These are phyloP conservation scores for Nemania sp. DNA, from an alignment of 2,329 filamentous ascomycete species.

Conservation along the genomic window DNA sequence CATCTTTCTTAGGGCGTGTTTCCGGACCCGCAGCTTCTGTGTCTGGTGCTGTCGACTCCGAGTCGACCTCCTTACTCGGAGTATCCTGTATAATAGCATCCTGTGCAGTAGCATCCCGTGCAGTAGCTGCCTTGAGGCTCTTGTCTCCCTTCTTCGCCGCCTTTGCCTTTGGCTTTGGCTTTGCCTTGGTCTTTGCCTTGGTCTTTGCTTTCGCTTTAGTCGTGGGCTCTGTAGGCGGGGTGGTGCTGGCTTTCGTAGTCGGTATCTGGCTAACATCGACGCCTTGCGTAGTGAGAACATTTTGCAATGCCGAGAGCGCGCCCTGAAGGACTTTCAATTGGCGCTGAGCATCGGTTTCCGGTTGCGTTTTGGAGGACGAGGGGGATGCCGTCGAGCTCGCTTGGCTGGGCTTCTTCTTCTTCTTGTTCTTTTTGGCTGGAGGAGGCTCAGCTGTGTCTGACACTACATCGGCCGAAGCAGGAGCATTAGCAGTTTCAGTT, in stretches of 20 bases:
- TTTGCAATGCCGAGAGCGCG: conserved; percentile 55
- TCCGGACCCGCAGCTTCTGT: neutral
- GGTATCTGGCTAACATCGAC: conserved; percentile 45
- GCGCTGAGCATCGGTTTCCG: conserved; percentile 36
- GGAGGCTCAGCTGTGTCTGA: neutral
- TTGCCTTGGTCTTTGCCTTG: too few relatives aligned
- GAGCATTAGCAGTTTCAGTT: neutral
- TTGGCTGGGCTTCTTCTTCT: conserved; percentile 24
- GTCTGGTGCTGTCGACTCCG: neutral
- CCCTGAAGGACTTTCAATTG: conserved; percentile 53
- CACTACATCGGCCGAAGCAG: conserved; percentile 17
- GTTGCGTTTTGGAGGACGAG: conserved; percentile 9
- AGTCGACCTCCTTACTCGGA: neutral
- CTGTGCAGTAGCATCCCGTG: neutral
- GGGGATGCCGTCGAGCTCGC: neutral
- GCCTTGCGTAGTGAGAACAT: conserved; percentile 53
- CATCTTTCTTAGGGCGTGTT: neutral
- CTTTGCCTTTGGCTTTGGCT: too few relatives aligned
- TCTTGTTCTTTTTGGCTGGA: conserved; percentile 11
- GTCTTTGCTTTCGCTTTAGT: conserved; percentile 10
- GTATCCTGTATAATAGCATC: neutral
- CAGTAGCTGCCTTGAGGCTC: neutral
- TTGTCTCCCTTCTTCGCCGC: conserved; percentile 5
- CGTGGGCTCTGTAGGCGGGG: neutral
- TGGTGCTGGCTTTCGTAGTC: conserved; percentile 14